Base-by-base conservation (phyloP, 371 early-diverging fungal species). In the Dichotomocladium elegans region DNA sequence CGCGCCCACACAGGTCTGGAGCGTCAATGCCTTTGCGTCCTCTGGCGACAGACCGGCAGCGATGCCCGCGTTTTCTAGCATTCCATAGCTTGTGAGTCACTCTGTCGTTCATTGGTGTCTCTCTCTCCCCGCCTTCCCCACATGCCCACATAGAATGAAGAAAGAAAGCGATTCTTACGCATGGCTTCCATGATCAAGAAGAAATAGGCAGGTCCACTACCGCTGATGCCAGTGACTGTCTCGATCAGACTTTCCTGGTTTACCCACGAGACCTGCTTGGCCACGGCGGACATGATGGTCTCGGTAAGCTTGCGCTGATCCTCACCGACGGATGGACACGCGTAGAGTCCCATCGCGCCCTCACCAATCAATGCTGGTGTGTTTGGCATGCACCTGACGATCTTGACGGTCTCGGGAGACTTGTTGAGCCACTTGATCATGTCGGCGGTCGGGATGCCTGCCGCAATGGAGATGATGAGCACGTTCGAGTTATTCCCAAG, bases 371-470 rank as follows among this genome's bases (percentile, higher is more conserved):
- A 61, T 15, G 92, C 88, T 25, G 96, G 96, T 30, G 96, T 96
- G 68, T 96, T 96, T 60, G 96, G 95, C 96, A 96, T 96, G 57
- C 86, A 84, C 17, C 95, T 69, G 17, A 95, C 91, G 29, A 96
- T 67, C 1, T 43, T 37, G 1, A 31, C 14, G 1, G 43, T 27
- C 1, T 64, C 52, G 7, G 41, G 14, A 30, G 47, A 19, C 15
- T 58, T 68, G 19, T 70, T 66, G 47, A 91, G 66, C 93, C 94
- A 94, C 8, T 81, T 78, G 26, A 71, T 49, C 51, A 94, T 81
- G 55, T 89, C 88, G 4, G 57, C 59, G 11, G 87, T 76, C 5
- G 80, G 74, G 53, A 96, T 89, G 21, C 96, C 96, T 2, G 93
- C 96, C 4, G 90, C 94, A 46, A 96, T 91, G 10, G 92, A 89